These are phyloP conservation scores for Solanum pinnatisectum DNA, from an alignment of 257 asterid genomes.

Conservation along the genomic window DNA sequence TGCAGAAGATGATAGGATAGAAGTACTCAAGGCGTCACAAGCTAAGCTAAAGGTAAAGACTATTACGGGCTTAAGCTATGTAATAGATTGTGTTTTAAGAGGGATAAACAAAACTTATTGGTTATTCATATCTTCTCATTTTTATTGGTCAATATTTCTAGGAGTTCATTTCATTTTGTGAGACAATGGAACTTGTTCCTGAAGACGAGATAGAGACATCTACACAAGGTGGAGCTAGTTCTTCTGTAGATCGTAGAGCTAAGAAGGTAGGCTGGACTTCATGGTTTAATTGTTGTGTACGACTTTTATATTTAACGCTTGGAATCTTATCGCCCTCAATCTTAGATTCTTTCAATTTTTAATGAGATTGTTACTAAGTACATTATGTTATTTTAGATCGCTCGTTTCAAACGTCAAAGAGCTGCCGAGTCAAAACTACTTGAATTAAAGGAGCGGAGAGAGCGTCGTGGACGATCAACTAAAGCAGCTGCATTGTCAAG, in stretches of 20 bases:
- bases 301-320: neutral
- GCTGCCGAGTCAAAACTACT: slow-evolving; percentile 80
- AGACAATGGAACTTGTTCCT: slow-evolving; percentile 89
- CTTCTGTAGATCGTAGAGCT: slow-evolving; percentile 64
- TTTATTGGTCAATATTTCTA: slow-evolving; percentile 7
- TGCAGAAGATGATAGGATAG: slow-evolving; percentile 58
- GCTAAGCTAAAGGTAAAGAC: slow-evolving; percentile 65
- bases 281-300: neutral
- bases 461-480: slow-evolving; percentile 92
- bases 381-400: slow-evolving; percentile 41
- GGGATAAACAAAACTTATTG: neutral
- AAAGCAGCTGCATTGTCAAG: slow-evolving; percentile 87
- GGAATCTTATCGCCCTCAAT: neutral
- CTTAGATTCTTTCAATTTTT: neutral
- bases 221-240: slow-evolving; percentile 25
- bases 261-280: slow-evolving; percentile 43
- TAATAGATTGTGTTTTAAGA: neutral
- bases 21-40: slow-evolving; percentile 58
- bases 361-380: neutral
- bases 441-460: slow-evolving; percentile 85
- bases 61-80: neutral
- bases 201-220: slow-evolving; percentile 58
- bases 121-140: neutral
- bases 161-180: slow-evolving; percentile 88
- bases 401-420: slow-evolving; percentile 75